Evolutionary conservation across 352 stramenopile genomes (phyloP), one percentile per base, ranked within the genome.

Genomic region (Phytophthora europaea): DNA sequence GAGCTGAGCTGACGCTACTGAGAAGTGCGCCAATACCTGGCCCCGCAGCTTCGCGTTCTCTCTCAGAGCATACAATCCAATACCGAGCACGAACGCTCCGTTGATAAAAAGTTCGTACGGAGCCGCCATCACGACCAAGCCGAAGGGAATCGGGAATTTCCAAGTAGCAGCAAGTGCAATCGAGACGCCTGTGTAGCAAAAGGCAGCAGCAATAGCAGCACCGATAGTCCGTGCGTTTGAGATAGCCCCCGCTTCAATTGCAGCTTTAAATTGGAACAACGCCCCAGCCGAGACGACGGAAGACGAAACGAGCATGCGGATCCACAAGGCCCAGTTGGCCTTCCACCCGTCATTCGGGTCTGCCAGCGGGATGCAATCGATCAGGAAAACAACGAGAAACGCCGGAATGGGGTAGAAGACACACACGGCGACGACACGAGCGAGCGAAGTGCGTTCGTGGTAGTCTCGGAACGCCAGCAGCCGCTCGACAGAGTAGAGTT

Each of bases 111-210:
- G 26, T 10, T 51, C 16, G 38, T 64, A 73, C 15, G 65, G 68
- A 3, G 55, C 12, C 2, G 36, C n/a, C 34, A 56, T 62, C 2
- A 78, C 4, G 10, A 71, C 33, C 5, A 67, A 47, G 1, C 50
- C 62, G 40, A 78, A 80, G 5, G 73, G 73, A 80, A 45, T 55
- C 10, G 64, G 73, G n/a, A 68, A 78, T 28, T 40, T 63, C 67
- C 60, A 72, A 8, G 45, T 20, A 10, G 7, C 50, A 15, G 52
- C 68, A 12, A 73, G 13, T 2, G 52, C 20, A 4, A 73, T 68
- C 6, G 63, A 59, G 5, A 26, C 18, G 7, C 23, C 53, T 10
- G 62, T 57, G 51, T 70, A 65, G 13, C 28, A 33, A 52, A 20
- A 0, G 2, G 73, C 51, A 3, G 72, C 45, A 9, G 47, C 52